Conservation (phyloP, 1,139 yeast species). For the Kodamaea sp. region DNA sequence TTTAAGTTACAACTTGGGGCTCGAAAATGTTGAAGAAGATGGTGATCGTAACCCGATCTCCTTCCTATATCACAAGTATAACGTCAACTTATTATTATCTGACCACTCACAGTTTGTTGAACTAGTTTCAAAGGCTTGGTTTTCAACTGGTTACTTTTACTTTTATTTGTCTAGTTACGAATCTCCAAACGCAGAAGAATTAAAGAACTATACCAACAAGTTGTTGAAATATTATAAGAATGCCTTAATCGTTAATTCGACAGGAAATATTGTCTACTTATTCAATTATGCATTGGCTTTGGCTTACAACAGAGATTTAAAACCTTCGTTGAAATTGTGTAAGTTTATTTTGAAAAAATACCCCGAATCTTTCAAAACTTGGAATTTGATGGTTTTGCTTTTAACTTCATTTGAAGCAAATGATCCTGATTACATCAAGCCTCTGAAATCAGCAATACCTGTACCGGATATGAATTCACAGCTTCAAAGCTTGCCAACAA, state of each 20-base stretch:
- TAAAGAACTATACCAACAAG: conserved; percentile 16
- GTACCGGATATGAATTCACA: conserved; percentile 3
- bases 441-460: conserved; percentile 5
- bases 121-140: conserved; percentile 39
- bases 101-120: conserved; percentile 31
- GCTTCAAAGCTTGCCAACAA: conserved; percentile 4
- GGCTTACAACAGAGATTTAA: conserved; percentile 26
- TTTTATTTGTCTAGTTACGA: conserved; percentile 29
- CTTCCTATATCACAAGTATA: conserved; percentile 38
- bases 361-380: conserved; percentile 44
- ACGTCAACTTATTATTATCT: conserved; percentile 29
- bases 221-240: conserved; percentile 32
- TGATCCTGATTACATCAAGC: conserved; percentile 18
- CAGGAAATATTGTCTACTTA: conserved; percentile 31
- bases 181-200: conserved; percentile 22
- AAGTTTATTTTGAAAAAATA: conserved; percentile 42
- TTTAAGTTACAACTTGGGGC: conserved; percentile 23
- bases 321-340: conserved; percentile 35
- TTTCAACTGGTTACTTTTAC: conserved; percentile 33
- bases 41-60: conserved; percentile 23
- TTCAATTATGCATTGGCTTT: conserved; percentile 39
- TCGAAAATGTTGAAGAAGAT: conserved; percentile 3
- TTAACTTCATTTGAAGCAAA: conserved; percentile 27
- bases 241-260: conserved; percentile 38
- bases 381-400: conserved; percentile 42